Conservation (phyloP, 805 yeast species). For the Ogataea saltuana region DNA sequence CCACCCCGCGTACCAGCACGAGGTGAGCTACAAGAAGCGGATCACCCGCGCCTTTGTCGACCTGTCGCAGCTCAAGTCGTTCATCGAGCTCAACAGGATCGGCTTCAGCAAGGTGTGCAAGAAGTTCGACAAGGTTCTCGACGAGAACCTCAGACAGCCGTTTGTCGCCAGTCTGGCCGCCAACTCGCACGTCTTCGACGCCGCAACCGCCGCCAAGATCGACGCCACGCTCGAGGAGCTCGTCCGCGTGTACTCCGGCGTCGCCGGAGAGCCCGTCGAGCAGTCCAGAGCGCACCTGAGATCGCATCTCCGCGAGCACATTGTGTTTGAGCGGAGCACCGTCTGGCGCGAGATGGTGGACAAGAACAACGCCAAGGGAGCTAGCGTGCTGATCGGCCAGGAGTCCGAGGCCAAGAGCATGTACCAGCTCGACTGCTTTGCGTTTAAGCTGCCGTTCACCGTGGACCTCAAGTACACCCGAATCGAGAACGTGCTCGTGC, state of each 20-base stretch:
- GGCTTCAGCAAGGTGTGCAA: conserved; percentile 55
- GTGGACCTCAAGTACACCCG: conserved; percentile 20
- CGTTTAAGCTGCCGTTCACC: conserved; percentile 24
- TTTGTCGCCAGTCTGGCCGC: conserved; percentile 35
- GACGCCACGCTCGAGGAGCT: conserved; percentile 35
- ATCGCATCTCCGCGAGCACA: conserved; percentile 55
- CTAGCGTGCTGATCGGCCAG: conserved; percentile 39
- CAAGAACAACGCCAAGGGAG: conserved; percentile 30
- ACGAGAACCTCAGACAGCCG: conserved; percentile 43
- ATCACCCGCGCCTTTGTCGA: conserved; percentile 46
- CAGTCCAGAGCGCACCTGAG: conserved; percentile 39
- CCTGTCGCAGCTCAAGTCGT: conserved; percentile 50
- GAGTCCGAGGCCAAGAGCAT: conserved; percentile 35
- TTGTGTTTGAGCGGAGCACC: conserved; percentile 57
- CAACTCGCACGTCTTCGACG: conserved; percentile 42
- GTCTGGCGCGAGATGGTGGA: conserved; percentile 59
- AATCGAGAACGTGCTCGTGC: conserved; percentile 40
- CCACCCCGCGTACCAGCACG: conserved; percentile 49
- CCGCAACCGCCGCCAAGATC: conserved; percentile 26
- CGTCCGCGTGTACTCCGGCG: conserved; percentile 31
- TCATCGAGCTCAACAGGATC: conserved; percentile 50
- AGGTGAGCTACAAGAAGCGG: conserved; percentile 48
- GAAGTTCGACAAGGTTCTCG: conserved; percentile 53
- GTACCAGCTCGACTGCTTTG: conserved; percentile 34
- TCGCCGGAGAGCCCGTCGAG: conserved; percentile 25